phyloP scores from a whole-genome alignment of 495 filamentous ascomycete species.

The Neurospora tetraspora region DNA sequence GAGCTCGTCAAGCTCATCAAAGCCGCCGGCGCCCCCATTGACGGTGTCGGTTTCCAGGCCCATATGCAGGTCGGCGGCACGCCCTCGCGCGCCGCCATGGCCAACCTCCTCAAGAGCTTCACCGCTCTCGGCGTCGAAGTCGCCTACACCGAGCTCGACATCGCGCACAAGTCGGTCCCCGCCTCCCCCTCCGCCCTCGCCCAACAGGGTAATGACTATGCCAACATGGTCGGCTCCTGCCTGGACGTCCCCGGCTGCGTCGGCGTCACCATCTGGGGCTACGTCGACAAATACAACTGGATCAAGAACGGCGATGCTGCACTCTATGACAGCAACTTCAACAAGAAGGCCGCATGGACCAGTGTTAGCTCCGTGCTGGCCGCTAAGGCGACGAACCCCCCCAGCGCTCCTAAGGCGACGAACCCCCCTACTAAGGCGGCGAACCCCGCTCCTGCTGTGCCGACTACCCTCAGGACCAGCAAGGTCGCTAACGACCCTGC shows the following conservation, averaged over 20 bases:
- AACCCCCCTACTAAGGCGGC: background rate
- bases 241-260: slow-evolving; percentile 44
- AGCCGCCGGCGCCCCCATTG: slow-evolving; percentile 41
- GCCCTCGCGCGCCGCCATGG: slow-evolving; percentile 30
- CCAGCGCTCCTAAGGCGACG: slow-evolving; percentile 11
- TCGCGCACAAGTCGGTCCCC: slow-evolving; percentile 35
- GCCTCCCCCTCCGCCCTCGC: slow-evolving; percentile 27
- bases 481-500: background rate
- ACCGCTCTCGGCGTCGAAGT: slow-evolving; percentile 43
- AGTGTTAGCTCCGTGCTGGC: slow-evolving; percentile 27
- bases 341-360: slow-evolving; percentile 46
- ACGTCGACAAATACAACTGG: slow-evolving; percentile 53
- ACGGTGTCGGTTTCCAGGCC: slow-evolving; percentile 50
- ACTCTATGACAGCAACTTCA: slow-evolving; percentile 43
- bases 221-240: slow-evolving; percentile 45
- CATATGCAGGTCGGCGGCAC: slow-evolving; percentile 47
- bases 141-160: slow-evolving; percentile 55
- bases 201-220: slow-evolving; percentile 48
- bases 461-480: slow-evolving; percentile 14
- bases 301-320: slow-evolving; percentile 39
- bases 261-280: slow-evolving; percentile 56
- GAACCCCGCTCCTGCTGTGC: background rate
- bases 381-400: slow-evolving; percentile 18
- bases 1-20: slow-evolving; percentile 39
- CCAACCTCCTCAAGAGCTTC: slow-evolving; percentile 32